A percentile compares a stretch with the other conserved stretches of the same genome.
phyloP scores from a whole-genome alignment of 805 yeast species.

The Barnettozyma siamensis region DNA sequence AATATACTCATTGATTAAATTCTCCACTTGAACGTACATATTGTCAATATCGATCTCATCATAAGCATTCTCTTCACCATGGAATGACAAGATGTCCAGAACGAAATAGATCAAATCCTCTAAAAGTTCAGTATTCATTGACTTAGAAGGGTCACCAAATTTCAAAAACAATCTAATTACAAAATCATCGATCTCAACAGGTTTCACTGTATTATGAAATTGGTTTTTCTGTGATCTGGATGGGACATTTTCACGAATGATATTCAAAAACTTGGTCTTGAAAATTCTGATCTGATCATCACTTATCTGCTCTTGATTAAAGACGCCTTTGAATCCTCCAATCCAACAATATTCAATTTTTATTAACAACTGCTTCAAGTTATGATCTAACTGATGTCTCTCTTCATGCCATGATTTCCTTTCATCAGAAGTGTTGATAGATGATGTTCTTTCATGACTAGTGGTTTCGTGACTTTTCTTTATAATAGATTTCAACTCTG shows the following conservation, averaged over 20 bases:
- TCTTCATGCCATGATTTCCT: conserved; percentile 74
- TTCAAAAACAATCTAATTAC: conserved; percentile 47
- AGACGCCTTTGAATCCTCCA: conserved; percentile 68
- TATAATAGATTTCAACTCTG: conserved; percentile 48
- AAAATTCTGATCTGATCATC: conserved; percentile 28
- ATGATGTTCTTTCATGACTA: conserved; percentile 43
- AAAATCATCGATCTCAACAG: conserved; percentile 36
- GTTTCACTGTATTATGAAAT: conserved; percentile 8
- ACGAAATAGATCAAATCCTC: conserved; percentile 63
- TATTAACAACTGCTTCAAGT: conserved; percentile 46
- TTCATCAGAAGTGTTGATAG: conserved; percentile 50
- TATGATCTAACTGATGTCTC: conserved; percentile 55
- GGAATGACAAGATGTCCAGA: conserved; percentile 52
- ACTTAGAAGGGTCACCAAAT: conserved; percentile 33
- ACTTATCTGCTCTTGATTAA: conserved; percentile 33
- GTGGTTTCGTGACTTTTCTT: conserved; percentile 58
- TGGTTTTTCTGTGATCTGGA: conserved; percentile 39
- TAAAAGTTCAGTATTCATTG: conserved; percentile 34
- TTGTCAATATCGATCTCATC: conserved; percentile 60
- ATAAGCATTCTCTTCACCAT: conserved; percentile 59
- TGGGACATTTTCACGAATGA: conserved; percentile 43
- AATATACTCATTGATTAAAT: conserved; percentile 34
- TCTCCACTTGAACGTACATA: conserved; percentile 47
- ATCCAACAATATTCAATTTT: conserved; percentile 64
- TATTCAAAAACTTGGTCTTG: conserved; percentile 30